Evolutionary conservation across 208 protist genomes (phyloP), one percentile per base, ranked within the genome.

Genomic region (Wallacemonas sp.): DNA sequence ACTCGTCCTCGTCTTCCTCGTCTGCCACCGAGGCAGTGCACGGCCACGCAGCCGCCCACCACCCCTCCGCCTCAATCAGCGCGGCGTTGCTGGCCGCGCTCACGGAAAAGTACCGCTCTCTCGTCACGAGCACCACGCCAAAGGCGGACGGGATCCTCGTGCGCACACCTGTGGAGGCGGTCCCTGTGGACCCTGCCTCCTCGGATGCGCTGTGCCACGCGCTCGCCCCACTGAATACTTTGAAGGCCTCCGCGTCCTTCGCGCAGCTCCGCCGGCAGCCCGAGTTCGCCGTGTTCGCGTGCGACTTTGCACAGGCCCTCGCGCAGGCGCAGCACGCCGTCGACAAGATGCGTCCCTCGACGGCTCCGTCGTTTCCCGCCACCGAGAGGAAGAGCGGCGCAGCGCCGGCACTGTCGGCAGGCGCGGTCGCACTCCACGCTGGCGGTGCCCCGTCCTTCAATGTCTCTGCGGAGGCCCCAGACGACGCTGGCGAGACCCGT

Each of bases 251-350:
- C 18, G 33, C 44, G 0, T 42, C 49, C 11, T 86, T 91, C 46
- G 62, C 61, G 28, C 28, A 59, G 0, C 39, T 91, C 57, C 85
- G 74, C 12, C 72, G 74, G 28, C 75, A 46, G 11, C 42, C 66
- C 7, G 33, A 76, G 22, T 73, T 74, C 50, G 61, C 74, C 2
- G 64, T 74, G 18, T 88, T 91, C 52, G 69, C 69, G 0, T 74
- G 74, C 55, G 74, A 81, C 57, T 82, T 88, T 28, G 57, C 76
- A 1, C 79, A 87, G 31, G 44, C 80, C 4, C 41, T 71, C 14
- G 70, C 70, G 1, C 62, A 70, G 5, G 77, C 76, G 12, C 73
- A 91, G 64, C 74, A 65, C 8, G 39, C 72, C 18, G 48, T 84
- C 4, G 85, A 84, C 39, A 68, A 18, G 48, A 41, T 31, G 59